Percentiles rank a stretch among this genome's conserved stretches.
These are phyloP conservation scores for Apostasia ramifera DNA, from an alignment of 106 monocot genomes.

Conservation along the genomic window DNA sequence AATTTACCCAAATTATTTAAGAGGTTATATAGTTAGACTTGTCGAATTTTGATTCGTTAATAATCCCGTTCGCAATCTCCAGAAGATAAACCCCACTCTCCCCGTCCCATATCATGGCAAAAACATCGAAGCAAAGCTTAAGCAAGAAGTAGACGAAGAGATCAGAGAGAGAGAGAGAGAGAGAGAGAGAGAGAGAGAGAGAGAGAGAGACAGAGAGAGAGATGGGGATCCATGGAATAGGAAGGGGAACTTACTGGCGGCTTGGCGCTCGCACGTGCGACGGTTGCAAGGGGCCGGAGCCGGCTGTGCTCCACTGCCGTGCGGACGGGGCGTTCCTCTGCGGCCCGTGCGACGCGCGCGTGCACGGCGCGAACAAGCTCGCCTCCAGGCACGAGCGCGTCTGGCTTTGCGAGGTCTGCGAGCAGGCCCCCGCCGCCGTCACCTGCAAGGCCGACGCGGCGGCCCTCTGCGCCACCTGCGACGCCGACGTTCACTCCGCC, in stretches of 20 bases:
- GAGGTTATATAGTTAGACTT: too few relatives aligned
- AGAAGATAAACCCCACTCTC: too few relatives aligned
- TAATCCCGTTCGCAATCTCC: too few relatives aligned
- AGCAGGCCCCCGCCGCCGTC: constrained; percentile 47
- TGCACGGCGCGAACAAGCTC: constrained; percentile 29
- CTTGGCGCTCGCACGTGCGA: constrained; percentile 40
- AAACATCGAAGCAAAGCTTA: too few relatives aligned
- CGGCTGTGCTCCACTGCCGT: constrained; percentile 48
- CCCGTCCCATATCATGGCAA: too few relatives aligned
- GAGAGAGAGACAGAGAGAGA: neutral
- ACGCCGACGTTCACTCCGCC: constrained; percentile 63
- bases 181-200: constrained; percentile 1
- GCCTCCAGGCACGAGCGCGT: constrained; percentile 56
- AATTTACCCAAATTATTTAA: too few relatives aligned
- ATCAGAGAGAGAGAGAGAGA: neutral
- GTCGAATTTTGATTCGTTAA: too few relatives aligned
- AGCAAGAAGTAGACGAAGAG: neutral
- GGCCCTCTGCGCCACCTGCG: constrained; percentile 53
- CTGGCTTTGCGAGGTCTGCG: constrained; percentile 71
- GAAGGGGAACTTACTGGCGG: constrained; percentile 22
- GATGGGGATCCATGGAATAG: neutral
- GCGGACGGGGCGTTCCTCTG: constrained; percentile 56
- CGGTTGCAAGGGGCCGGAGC: constrained; percentile 30
- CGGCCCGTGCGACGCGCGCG: constrained; percentile 48
- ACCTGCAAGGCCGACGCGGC: constrained; percentile 78